Base-by-base conservation (phyloP, 305 asterid species). In the Plantago rigida region DNA sequence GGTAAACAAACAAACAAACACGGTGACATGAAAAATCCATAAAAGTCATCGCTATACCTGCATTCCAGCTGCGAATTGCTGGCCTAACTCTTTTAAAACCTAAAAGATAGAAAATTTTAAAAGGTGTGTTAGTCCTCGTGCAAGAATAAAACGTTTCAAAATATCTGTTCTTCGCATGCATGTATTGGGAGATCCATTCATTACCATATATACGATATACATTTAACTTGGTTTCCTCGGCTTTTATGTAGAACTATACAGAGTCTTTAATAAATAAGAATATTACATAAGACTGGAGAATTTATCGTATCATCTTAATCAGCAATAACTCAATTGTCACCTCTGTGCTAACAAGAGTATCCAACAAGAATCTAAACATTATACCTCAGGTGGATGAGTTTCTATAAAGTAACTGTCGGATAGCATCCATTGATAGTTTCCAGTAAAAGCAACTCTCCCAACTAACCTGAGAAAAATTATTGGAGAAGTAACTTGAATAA, bases 51-150 rank as follows among this genome's bases (percentile, higher is more conserved):
- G 4, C 15, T 36, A 51, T 56, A 92, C 99, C 99, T 77, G 86
- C 81, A 92, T 84, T 66, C 99, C 97, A 68, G 91, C 94, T 51
- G 94, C 77, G 72, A 86, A 79, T 65, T 89, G 97, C 50, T 69
- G 84, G 59, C 69, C 63, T 17, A 81, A 82, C 73, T 92, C 96
- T 64, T 84, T 81, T 34, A 81, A 72, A 63, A 91, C 93, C 98
- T 91, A 75, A 31, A 57, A 63, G 29, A 57, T 50, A n/a, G 9
- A 41, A 41, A 9, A 22, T 22, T 22, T 9, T 41, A 41, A 41
- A 1, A 41, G 13, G 46, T 41, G 46, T 1, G 13, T 41, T 9
- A 41, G 13, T 41, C 9, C 46, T 12, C 9, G 13, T 9, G 12
- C 46, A 41, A 41, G 13, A 41, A 1, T 41, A 9, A 3, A 41